Percentiles rank a stretch among this genome's conserved stretches.
These are phyloP conservation scores for Astraeus odoratus DNA, from an alignment of 768 basidiomycete species.

Conservation along the genomic window DNA sequence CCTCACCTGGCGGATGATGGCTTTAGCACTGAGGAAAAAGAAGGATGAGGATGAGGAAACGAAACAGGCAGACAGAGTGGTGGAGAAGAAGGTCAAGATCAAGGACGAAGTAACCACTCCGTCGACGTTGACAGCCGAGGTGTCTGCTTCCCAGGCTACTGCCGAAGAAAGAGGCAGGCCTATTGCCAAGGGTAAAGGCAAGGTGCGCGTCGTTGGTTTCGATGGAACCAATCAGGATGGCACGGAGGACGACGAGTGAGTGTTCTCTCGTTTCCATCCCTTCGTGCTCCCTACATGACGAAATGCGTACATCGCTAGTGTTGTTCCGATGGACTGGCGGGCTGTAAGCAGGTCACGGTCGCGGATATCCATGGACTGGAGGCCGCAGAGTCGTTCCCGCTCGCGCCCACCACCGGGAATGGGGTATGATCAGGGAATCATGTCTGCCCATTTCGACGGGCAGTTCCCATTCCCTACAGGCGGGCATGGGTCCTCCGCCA, in stretches of 20 bases:
- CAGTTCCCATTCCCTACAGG: conserved; percentile 40
- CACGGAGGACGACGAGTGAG: conserved; percentile 69
- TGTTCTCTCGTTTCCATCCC: conserved; percentile 22
- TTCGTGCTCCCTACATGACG: conserved; percentile 16
- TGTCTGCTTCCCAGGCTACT: conserved; percentile 1
- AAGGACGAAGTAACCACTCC: conserved; percentile 15
- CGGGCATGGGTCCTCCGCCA: conserved; percentile 13
- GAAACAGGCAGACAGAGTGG: conserved; percentile 5
- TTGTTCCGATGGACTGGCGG: conserved; percentile 86
- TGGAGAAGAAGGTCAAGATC: conserved; percentile 10
- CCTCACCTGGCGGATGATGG: conserved; percentile 98
- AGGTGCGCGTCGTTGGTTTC: conserved; percentile 75
- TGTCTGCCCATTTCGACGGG: conserved; percentile 32
- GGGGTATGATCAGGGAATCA: conserved; percentile 39
- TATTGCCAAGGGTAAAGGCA: conserved; percentile 74
- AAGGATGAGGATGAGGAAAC: conserved; percentile 59
- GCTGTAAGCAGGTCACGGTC: conserved; percentile 88
- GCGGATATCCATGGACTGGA: conserved; percentile 89
- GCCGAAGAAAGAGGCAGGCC: conserved; percentile 60
- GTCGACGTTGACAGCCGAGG: conserved; percentile 5
- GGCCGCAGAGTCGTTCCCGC: conserved; percentile 68
- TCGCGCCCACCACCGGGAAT: conserved; percentile 60
- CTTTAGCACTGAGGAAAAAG: conserved; percentile 85
- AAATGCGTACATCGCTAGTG: conserved; percentile 27
- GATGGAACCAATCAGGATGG: conserved; percentile 69